phyloP scores from a whole-genome alignment of 768 basidiomycete genomes.

The Leccinum disarticulatum region DNA sequence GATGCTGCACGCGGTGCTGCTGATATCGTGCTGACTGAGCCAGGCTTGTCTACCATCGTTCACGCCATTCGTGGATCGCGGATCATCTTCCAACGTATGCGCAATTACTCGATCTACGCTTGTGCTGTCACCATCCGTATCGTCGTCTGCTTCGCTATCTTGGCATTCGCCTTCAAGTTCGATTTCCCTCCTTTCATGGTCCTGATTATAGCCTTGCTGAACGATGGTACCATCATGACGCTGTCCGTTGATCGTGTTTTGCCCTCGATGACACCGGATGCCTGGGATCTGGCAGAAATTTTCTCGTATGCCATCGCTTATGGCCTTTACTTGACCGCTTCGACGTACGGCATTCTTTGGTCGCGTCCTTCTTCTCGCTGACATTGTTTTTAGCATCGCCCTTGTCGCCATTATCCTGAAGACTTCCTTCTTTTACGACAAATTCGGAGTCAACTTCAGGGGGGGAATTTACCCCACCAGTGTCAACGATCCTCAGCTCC shows the following conservation, averaged over 20 bases:
- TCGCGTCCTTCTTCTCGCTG: constrained; percentile 7
- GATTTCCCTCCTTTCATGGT: constrained; percentile 99
- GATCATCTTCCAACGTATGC: constrained; percentile 99
- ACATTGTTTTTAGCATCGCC: constrained; percentile 50
- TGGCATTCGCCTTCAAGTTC: constrained; percentile 95
- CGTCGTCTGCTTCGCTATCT: constrained; percentile 94
- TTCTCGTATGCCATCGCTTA: constrained; percentile 95
- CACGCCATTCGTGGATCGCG: constrained; percentile 98
- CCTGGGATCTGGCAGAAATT: constrained; percentile 96
- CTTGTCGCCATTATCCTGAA: constrained; percentile 83
- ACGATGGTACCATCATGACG: constrained; percentile 99
- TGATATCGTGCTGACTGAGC: constrained; percentile 96
- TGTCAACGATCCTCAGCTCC: constrained; percentile 68
- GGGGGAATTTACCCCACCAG: constrained; percentile 24
- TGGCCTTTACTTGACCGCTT: constrained; percentile 88
- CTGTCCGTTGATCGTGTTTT: constrained; percentile 94
- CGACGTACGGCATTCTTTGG: constrained; percentile 63
- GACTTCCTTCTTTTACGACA: constrained; percentile 86
- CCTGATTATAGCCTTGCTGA: constrained; percentile 93
- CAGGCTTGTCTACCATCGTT: constrained; percentile 98
- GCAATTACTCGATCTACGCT: constrained; percentile 98
- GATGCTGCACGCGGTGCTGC: constrained; percentile 98
- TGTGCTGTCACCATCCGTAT: constrained; percentile 98
- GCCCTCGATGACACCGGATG: constrained; percentile 89
- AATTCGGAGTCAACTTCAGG: constrained; percentile 69